Percentiles rank a stretch among this genome's conserved stretches.
Conservation (phyloP, 2,329 filamentous ascomycete genomes). For the Chaetothyriales sp. region DNA sequence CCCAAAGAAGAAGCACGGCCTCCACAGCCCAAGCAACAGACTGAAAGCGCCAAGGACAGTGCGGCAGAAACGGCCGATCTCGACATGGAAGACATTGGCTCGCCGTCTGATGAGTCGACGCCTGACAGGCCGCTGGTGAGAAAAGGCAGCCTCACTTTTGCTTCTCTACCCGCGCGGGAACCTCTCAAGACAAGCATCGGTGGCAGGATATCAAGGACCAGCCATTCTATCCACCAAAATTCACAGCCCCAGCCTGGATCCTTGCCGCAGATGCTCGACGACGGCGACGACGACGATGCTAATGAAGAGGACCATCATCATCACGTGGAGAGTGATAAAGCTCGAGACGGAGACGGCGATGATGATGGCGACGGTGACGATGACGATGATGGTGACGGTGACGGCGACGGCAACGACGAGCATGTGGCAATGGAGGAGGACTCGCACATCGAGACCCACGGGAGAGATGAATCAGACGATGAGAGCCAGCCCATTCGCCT, state of each 20-base stretch:
- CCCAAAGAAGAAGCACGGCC: constrained; percentile 6
- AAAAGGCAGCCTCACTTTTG: constrained; percentile 92
- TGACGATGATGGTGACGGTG: constrained; percentile 39
- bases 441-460: constrained; percentile 13
- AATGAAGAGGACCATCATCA: constrained; percentile 30
- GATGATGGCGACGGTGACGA: constrained; percentile 34
- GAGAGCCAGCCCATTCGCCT: constrained; percentile 40
- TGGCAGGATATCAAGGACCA: constrained; percentile 57
- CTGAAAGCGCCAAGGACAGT: constrained; percentile 1
- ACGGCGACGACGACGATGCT: constrained; percentile 38
- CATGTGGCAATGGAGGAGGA: constrained; percentile 4
- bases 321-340: constrained; percentile 1
- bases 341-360: too few species aligned
- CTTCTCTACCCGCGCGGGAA: constrained; percentile 79
- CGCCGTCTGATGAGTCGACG: constrained; percentile 35
- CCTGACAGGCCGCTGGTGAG: constrained; percentile 55
- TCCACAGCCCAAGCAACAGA: constrained; percentile 4
- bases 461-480: constrained; percentile 30
- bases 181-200: constrained; percentile 81
- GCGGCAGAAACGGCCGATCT: constrained; percentile 16
- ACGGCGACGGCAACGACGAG: constrained; percentile 11
- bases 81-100: constrained; percentile 32
- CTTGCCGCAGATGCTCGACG: background rate
- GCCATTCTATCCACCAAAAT: constrained; percentile 49
- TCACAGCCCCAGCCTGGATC: constrained; percentile 20